Evolutionary conservation across 192 early-diverging fungal genomes (phyloP).

Genomic region (Phlyctochytrium planicorne): DNA sequence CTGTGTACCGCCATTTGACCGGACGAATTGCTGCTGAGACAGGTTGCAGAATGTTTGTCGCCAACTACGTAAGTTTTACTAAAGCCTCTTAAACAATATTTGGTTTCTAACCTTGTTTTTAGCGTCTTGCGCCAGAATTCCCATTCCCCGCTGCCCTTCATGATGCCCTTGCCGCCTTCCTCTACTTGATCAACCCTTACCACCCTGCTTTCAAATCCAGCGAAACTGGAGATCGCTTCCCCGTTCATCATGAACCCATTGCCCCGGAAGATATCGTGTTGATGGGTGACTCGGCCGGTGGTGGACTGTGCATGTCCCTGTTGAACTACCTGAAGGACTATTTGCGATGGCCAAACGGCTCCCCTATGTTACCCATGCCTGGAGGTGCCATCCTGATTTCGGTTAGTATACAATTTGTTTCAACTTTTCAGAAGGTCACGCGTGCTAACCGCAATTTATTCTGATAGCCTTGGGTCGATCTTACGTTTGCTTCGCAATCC

Average conservation of each 20-base stretch:
- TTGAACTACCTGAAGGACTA: slow-evolving; percentile 48
- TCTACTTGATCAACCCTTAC: slow-evolving; percentile 39
- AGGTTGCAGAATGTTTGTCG: slow-evolving; percentile 25
- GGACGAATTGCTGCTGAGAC: slow-evolving; percentile 35
- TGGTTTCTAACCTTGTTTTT: too few species aligned
- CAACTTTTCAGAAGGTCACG: too few species aligned
- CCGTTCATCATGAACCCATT: slow-evolving; percentile 28
- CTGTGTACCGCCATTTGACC: slow-evolving; percentile 35
- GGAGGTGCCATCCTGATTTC: slow-evolving; percentile 29
- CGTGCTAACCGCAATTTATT: too few species aligned
- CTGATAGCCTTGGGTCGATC: slow-evolving; percentile 46
- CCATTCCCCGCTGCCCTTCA: slow-evolving; percentile 46
- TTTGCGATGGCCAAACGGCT: slow-evolving; percentile 19
- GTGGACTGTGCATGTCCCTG: slow-evolving; percentile 38
- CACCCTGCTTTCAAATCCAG: slow-evolving; percentile 29
- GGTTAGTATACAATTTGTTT: not conserved
- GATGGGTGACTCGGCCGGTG: slow-evolving; percentile 45
- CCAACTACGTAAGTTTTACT: too few species aligned
- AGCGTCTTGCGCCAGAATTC: slow-evolving; percentile 42
- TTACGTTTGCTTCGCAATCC: slow-evolving; percentile 34
- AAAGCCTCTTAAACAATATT: too few species aligned
- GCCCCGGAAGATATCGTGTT: slow-evolving; percentile 40
- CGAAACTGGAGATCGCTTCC: not conserved
- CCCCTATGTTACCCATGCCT: slow-evolving; percentile 33
- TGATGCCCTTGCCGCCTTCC: slow-evolving; percentile 45